Evolutionary conservation across 768 basidiomycete species (phyloP).

Genomic region (Inosperma sp.): DNA sequence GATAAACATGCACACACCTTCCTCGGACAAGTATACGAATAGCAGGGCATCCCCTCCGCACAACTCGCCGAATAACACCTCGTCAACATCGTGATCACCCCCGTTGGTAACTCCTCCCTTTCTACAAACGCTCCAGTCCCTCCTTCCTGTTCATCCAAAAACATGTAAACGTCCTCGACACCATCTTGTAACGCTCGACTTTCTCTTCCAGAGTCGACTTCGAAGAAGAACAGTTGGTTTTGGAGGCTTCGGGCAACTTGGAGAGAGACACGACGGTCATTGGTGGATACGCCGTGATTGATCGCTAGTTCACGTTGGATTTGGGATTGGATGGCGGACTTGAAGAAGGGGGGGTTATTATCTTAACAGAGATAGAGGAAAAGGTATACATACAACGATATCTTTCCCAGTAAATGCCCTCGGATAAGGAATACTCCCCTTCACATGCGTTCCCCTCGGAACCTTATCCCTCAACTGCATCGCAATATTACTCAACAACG

Average conservation of each 20-base stretch:
- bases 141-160: constrained; percentile 77
- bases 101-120: constrained; percentile 74
- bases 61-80: constrained; percentile 89
- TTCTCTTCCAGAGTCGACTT: constrained; percentile 97
- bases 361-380: constrained; percentile 10
- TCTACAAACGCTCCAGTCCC: constrained; percentile 55
- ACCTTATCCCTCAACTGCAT: constrained; percentile 88
- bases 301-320: constrained; percentile 81
- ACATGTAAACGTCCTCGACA: constrained; percentile 92
- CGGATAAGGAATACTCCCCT: constrained; percentile 89
- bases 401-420: constrained; percentile 92
- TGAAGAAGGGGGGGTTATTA: constrained; percentile 5
- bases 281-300: constrained; percentile 67
- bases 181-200: constrained; percentile 76
- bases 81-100: constrained; percentile 85
- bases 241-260: constrained; percentile 89
- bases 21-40: constrained; percentile 76
- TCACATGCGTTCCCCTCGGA: constrained; percentile 79
- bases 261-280: constrained; percentile 77
- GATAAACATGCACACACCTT: constrained; percentile 38
- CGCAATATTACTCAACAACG: constrained; percentile 83
- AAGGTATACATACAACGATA: constrained; percentile 65
- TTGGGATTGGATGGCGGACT: constrained; percentile 86
- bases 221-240: constrained; percentile 91
- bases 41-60: constrained; percentile 74